Percentiles rank a stretch among this genome's conserved stretches.
Evolutionary conservation across 2,329 filamentous ascomycete species (phyloP).

Genomic region (Colletotrichum agaves): DNA sequence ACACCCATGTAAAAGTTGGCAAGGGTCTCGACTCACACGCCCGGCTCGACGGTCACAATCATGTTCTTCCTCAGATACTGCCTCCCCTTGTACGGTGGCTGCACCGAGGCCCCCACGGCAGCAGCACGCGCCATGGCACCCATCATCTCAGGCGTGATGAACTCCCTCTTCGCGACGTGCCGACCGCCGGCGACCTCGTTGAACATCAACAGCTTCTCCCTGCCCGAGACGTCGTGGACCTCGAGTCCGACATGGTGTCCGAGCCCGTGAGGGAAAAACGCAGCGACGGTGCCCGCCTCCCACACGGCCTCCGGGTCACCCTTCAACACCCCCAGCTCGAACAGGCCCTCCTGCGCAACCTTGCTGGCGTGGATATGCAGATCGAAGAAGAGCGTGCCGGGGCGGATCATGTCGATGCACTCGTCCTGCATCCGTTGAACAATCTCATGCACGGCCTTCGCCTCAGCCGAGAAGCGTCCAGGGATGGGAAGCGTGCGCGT

Average conservation of each 20-base stretch:
- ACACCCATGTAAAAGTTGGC: background rate
- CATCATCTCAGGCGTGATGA: slow-evolving; percentile 51
- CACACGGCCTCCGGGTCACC: slow-evolving; percentile 68
- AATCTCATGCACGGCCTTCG: slow-evolving; percentile 77
- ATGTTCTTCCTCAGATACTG: slow-evolving; percentile 68
- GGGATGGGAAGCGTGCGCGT: slow-evolving; percentile 87
- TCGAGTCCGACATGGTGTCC: slow-evolving; percentile 75
- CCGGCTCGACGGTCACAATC: slow-evolving; percentile 84
- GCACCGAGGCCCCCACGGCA: slow-evolving; percentile 36
- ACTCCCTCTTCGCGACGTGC: slow-evolving; percentile 53
- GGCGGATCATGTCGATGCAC: slow-evolving; percentile 75
- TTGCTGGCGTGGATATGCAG: slow-evolving; percentile 79
- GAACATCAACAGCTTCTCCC: slow-evolving; percentile 48
- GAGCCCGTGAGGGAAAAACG: slow-evolving; percentile 74
- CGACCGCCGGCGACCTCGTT: slow-evolving; percentile 43
- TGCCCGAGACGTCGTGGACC: slow-evolving; percentile 67
- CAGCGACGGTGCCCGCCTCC: slow-evolving; percentile 62
- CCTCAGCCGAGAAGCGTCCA: slow-evolving; percentile 74
- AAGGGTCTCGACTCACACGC: slow-evolving; percentile 60
- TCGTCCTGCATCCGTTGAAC: slow-evolving; percentile 84
- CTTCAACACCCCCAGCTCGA: slow-evolving; percentile 76
- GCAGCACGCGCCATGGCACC: slow-evolving; percentile 41
- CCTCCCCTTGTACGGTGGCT: slow-evolving; percentile 46
- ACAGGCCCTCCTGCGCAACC: slow-evolving; percentile 77
- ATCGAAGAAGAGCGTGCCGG: slow-evolving; percentile 76